Evolutionary conservation across 805 yeast genomes (phyloP), one percentile per base, ranked within the genome.

Genomic region (Candida parachauliodes): DNA sequence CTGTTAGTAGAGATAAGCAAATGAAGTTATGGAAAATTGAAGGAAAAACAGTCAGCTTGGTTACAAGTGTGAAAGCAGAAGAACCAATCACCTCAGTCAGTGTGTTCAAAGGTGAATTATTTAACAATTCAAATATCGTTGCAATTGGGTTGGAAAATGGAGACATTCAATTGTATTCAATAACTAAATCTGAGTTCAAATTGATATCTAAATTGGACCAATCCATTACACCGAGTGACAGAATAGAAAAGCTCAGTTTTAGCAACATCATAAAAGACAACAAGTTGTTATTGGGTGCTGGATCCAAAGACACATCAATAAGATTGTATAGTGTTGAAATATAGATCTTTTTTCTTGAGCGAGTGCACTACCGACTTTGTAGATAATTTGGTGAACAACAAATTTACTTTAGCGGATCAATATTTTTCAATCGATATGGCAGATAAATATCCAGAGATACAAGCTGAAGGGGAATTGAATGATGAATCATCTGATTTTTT

Each of bases 1-100:
- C 97, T 0, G 94, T 83, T 0, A 82, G 95, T 2, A 77, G 98
- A 57, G 98, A 93, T 57, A 84, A 81, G 52, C 73, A 79, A 2
- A 56, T 89, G 34, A 86, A 84, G 52, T 63, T 81, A 12, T 89
- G 96, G 96, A 61, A 62, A 33, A 58, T 77, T 8, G 52, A 53
- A 8, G 69, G 61, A 4, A 59, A 52, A 1, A 45, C 43, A 4
- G 72, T 69, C 29, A 61, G 49, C n/a, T 40, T 66, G 23, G 55
- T 66, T 2, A 48, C 60, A 3, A 50, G 70, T 2, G 32, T 68
- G n/a, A 81, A 76, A 45, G 62, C 81, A 29, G 46, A 47, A 0
- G 70, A 63, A 14, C 76, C 94, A 2, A 79, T 84, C 3, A 87
- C 95, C 0, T 77, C 94, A 0, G 60, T 86, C 2, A 78, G 83